These are phyloP conservation scores for Boletus hoseneyae DNA, from an alignment of 1,284 basidiomycete genomes.

Conservation along the genomic window DNA sequence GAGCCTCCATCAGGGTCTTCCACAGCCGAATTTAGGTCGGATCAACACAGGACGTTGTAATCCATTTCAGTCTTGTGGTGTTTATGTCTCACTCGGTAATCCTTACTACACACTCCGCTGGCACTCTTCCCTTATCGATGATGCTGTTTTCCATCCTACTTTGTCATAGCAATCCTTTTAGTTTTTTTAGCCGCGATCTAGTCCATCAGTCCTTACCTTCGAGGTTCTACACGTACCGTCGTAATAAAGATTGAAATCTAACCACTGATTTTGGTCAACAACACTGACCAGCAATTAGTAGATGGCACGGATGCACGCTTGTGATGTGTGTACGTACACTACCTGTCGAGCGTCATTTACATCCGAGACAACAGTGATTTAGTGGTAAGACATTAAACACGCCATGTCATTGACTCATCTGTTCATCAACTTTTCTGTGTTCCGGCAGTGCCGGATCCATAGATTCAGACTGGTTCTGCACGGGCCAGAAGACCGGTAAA, in stretches of 20 bases:
- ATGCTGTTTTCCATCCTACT: not conserved
- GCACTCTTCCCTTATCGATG: not conserved
- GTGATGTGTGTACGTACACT: not conserved
- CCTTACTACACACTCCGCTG: not conserved
- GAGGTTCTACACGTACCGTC: not conserved
- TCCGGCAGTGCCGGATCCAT: not conserved
- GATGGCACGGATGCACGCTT: no score
- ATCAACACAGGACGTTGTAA: slow-evolving; percentile 10
- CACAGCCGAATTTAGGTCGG: not conserved
- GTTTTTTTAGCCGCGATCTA: slow-evolving; percentile 5
- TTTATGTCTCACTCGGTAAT: not conserved
- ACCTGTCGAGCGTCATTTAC: not conserved
- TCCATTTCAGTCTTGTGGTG: not conserved
- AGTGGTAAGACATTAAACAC: slow-evolving; percentile 10
- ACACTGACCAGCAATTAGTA: no score
- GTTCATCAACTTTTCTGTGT: not conserved
- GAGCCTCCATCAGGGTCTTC: slow-evolving; percentile 29
- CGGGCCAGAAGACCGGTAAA: not conserved
- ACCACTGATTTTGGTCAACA: not conserved
- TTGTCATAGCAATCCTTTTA: not conserved
- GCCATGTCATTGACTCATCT: not conserved
- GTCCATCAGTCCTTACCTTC: slow-evolving; percentile 9
- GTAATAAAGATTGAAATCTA: not conserved
- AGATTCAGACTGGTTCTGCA: no score
- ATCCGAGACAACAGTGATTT: slow-evolving; percentile 8